Evolutionary conservation across 2,329 filamentous ascomycete species (phyloP).

Genomic region (Trichoderma aggressivum): DNA sequence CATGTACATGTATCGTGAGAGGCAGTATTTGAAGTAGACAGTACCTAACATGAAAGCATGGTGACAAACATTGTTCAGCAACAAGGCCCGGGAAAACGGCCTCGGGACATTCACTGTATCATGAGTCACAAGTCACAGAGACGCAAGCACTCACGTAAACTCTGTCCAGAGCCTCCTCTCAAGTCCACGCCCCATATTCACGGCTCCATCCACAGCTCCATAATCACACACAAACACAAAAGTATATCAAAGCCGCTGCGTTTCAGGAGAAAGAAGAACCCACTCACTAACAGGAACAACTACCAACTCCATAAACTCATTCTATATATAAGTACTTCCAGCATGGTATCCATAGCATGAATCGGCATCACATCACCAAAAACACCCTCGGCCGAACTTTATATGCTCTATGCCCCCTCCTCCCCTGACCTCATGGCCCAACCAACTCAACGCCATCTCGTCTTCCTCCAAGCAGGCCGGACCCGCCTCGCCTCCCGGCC

Average conservation of each 20-base stretch:
- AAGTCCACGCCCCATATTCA: neutral
- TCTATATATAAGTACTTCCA: slow-evolving; percentile 3
- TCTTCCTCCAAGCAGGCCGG: slow-evolving; percentile 10
- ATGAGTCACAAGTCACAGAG: neutral
- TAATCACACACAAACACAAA: neutral
- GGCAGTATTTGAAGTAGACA: neutral
- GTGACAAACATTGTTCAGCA: neutral
- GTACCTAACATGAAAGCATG: neutral
- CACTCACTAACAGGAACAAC: neutral
- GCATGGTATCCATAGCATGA: neutral
- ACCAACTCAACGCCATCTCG: neutral
- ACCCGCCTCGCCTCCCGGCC: slow-evolving; percentile 15
- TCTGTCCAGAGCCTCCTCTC: neutral
- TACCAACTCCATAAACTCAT: neutral
- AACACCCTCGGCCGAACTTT: neutral
- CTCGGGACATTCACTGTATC: neutral
- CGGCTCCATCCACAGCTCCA: neutral
- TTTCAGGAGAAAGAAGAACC: neutral
- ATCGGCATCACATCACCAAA: neutral
- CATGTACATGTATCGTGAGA: neutral
- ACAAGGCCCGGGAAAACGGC: neutral
- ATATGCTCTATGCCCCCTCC: neutral
- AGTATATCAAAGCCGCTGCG: neutral
- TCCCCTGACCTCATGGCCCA: no score
- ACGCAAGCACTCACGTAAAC: neutral